A percentile compares a stretch with the other conserved stretches of the same genome.
Evolutionary conservation across 768 basidiomycete species (phyloP).

Genomic region (Tricholoma saponaceum): DNA sequence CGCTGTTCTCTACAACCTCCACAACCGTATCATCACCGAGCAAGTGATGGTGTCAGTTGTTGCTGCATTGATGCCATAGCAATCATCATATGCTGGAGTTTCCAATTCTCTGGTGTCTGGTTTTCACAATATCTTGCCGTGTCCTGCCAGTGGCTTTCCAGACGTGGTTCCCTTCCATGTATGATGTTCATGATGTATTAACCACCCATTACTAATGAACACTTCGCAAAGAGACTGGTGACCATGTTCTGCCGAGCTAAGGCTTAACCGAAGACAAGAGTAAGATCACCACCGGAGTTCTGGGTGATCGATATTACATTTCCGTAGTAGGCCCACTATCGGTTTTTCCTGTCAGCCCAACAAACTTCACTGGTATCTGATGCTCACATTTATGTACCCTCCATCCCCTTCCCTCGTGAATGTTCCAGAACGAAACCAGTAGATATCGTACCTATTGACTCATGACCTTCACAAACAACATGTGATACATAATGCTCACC

Average conservation of each 20-base stretch:
- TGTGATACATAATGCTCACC: conserved; percentile 1
- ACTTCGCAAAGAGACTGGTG: too few relatives aligned
- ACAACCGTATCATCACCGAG: too few relatives aligned
- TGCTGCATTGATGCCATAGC: too few relatives aligned
- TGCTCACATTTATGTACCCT: conserved; percentile 20
- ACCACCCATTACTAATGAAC: too few relatives aligned
- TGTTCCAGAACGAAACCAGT: conserved; percentile 17
- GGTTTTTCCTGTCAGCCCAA: not conserved
- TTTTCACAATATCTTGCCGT: too few relatives aligned
- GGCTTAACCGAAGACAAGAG: not conserved
- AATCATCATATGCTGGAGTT: too few relatives aligned
- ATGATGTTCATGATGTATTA: too few relatives aligned
- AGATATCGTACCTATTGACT: conserved; percentile 17
- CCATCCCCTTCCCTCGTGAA: conserved; percentile 19
- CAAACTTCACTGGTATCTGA: not conserved
- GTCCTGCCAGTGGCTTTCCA: too few relatives aligned
- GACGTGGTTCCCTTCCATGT: too few relatives aligned
- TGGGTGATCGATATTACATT: not conserved
- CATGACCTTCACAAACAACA: not conserved
- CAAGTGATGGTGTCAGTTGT: too few relatives aligned
- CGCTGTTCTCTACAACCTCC: too few relatives aligned
- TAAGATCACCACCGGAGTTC: not conserved
- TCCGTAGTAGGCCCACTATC: not conserved
- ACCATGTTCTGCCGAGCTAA: not conserved
- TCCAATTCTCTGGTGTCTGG: too few relatives aligned